Percentiles rank a stretch among this genome's conserved stretches.
Evolutionary conservation across 129 eudicot genomes (phyloP).

Genomic region (Lonicera japonica): DNA sequence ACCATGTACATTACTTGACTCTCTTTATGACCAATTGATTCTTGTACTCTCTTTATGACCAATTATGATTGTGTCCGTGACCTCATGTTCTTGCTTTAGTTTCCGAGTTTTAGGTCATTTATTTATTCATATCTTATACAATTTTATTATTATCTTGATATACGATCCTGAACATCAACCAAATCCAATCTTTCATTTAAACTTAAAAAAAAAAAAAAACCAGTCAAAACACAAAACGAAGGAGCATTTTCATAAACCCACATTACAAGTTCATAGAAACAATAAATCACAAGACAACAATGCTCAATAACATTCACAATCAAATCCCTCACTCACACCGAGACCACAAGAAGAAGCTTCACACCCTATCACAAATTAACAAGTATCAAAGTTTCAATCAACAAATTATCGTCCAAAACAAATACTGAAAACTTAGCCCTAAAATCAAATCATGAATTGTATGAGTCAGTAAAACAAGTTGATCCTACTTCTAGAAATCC

Average conservation of each 20-base stretch:
- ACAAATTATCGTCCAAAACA: not conserved
- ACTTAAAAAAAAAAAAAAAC: not conserved
- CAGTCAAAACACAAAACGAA: not conserved
- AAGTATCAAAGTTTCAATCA: not conserved
- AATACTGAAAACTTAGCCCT: not conserved
- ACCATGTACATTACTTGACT: not conserved
- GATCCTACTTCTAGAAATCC: slow-evolving; percentile 15
- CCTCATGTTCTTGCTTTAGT: no score
- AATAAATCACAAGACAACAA: not conserved
- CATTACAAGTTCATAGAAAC: not conserved
- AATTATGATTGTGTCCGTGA: no score
- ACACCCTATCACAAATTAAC: not conserved
- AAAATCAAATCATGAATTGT: not conserved
- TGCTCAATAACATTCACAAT: not conserved
- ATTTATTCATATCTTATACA: no score
- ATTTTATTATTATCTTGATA: no score
- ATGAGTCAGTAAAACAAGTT: not conserved
- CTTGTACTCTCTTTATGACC: not conserved
- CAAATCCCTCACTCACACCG: no score
- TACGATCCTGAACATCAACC: not conserved
- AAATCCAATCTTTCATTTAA: no score
- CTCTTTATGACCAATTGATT: not conserved
- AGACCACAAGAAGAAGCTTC: not conserved
- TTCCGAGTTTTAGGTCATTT: no score
- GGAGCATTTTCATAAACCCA: not conserved